These are phyloP conservation scores for Kwoniella heveanensis DNA, from an alignment of 768 basidiomycete genomes.

Conservation along the genomic window DNA sequence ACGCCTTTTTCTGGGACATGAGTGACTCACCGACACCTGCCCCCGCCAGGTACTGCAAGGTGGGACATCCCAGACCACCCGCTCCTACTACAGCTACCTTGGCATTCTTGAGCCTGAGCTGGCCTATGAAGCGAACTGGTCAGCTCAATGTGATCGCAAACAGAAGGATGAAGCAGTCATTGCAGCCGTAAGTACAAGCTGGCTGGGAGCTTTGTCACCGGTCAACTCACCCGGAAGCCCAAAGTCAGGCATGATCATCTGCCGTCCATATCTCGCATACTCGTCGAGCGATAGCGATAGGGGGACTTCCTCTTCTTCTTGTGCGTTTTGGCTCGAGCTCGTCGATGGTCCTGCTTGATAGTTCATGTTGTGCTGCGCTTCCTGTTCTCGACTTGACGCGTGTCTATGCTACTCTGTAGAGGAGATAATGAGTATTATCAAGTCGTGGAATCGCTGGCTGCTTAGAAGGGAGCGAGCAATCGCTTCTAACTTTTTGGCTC, in stretches of 20 bases:
- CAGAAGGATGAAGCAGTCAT: no score
- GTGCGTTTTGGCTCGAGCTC: not conserved
- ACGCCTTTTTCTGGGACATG: no score
- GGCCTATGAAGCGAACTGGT: conserved; percentile 61
- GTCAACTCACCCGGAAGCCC: conserved; percentile 70
- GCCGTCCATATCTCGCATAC: conserved; percentile 88
- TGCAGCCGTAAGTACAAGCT: no score
- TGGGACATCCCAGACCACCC: conserved; percentile 94
- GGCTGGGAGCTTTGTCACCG: not conserved
- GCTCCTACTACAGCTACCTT: conserved; percentile 88
- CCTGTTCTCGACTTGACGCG: no score
- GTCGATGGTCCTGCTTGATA: not conserved
- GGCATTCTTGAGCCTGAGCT: conserved; percentile 74
- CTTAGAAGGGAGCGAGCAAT: no score
- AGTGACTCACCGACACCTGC: conserved; percentile 81
- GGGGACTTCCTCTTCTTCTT: conserved; percentile 17
- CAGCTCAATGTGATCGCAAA: no score
- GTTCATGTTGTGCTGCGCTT: not conserved
- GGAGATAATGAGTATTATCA: no score
- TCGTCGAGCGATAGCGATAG: conserved; percentile 60
- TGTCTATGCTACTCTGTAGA: no score
- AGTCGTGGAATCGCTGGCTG: no score
- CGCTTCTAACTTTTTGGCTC: conserved; percentile 7
- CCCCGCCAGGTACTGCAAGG: conserved; percentile 87
- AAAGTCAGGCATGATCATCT: conserved; percentile 90